Percentiles rank a stretch among this genome's conserved stretches.
Conservation (phyloP, 2,329 filamentous ascomycete genomes). For the Pseudogymnoascus sp. region DNA sequence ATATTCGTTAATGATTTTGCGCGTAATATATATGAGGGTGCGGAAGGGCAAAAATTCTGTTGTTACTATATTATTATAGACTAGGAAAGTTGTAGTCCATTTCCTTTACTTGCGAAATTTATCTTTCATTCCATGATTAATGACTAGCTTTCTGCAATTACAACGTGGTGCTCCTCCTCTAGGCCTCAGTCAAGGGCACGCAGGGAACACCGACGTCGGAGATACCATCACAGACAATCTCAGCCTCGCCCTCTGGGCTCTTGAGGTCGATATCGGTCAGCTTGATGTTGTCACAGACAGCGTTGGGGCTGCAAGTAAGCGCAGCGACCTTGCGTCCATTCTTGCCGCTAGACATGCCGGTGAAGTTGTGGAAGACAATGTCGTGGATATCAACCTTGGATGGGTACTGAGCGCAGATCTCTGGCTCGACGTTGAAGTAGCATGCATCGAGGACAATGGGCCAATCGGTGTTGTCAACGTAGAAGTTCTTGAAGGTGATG, state of each 20-base stretch:
- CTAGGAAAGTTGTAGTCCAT: neutral
- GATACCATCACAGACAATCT: conserved; percentile 44
- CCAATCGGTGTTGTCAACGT: conserved; percentile 50
- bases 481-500: conserved; percentile 55
- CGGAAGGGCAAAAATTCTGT: conserved; percentile 5
- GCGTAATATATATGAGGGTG: neutral
- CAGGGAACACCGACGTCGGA: neutral
- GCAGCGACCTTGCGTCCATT: conserved; percentile 48
- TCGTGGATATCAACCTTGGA: conserved; percentile 53
- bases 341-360: conserved; percentile 49
- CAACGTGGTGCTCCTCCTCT: neutral
- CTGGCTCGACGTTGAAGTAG: conserved; percentile 50
- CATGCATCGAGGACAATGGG: conserved; percentile 54
- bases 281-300: conserved; percentile 49
- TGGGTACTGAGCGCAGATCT: conserved; percentile 45
- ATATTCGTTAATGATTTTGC: neutral
- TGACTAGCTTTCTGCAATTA: neutral
- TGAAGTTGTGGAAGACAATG: conserved; percentile 52
- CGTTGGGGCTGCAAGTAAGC: conserved; percentile 49
- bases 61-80: conserved; percentile 8
- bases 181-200: neutral
- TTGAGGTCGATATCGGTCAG: conserved; percentile 48
- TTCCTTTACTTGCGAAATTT: neutral
- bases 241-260: conserved; percentile 38
- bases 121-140: conserved; percentile 3